Conservation (phyloP, 306 rosid species). For the Argentina anserina region DNA sequence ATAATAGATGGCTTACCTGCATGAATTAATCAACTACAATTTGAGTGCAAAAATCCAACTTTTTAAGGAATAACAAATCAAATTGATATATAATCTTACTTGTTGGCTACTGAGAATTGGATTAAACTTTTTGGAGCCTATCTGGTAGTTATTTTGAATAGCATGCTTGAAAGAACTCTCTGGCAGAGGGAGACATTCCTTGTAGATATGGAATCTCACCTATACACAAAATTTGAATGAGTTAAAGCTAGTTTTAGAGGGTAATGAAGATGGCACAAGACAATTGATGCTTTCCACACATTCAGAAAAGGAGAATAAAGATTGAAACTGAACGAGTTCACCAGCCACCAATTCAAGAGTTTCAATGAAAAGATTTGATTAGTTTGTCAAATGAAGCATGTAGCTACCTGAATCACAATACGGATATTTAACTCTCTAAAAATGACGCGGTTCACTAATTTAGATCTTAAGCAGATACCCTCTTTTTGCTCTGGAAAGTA, state of each 20-base stretch:
- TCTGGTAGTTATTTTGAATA: slow-evolving; percentile 13
- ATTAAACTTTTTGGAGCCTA: slow-evolving; percentile 10
- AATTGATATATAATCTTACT: slow-evolving; percentile 4
- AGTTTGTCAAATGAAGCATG: background rate
- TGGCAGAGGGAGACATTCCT: slow-evolving; percentile 15
- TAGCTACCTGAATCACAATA: background rate
- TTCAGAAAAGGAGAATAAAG: background rate
- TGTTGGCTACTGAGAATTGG: slow-evolving; percentile 16
- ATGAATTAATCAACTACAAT: background rate
- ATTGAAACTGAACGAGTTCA: background rate
- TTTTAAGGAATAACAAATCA: background rate
- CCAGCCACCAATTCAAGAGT: background rate
- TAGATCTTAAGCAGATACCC: no score
- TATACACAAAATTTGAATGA: background rate
- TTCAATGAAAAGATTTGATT: background rate
- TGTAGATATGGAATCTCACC: slow-evolving; percentile 19
- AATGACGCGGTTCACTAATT: background rate
- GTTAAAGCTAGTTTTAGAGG: no score
- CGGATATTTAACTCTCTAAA: background rate
- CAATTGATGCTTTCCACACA: background rate
- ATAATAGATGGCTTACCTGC: slow-evolving; percentile 14
- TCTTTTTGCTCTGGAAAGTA: background rate
- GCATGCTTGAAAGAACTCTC: slow-evolving; percentile 13
- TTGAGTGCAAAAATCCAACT: background rate
- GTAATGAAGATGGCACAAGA: background rate